Evolutionary conservation across 2,329 filamentous ascomycete species (phyloP).

Genomic region (Cladosporium colombiae): DNA sequence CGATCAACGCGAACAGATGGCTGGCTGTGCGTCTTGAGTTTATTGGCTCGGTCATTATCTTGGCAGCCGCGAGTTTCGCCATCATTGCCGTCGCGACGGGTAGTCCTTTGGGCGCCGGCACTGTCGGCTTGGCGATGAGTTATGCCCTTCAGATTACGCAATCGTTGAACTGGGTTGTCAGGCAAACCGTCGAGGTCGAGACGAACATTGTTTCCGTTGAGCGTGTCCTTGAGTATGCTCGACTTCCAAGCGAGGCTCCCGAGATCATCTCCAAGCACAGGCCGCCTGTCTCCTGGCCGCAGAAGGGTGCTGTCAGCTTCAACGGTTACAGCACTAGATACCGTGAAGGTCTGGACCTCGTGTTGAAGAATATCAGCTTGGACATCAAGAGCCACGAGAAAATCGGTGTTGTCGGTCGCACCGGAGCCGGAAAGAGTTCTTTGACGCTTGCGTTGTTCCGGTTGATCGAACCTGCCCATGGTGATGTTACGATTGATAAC

Average conservation of each 20-base stretch:
- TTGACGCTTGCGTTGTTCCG: constrained; percentile 91
- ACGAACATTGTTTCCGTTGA: constrained; percentile 99
- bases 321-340: constrained; percentile 94
- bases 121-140: constrained; percentile 92
- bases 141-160: constrained; percentile 97
- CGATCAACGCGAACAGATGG: constrained; percentile 88
- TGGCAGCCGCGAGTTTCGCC: constrained; percentile 78
- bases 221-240: constrained; percentile 92
- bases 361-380: constrained; percentile 88
- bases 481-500: constrained; percentile 84
- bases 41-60: constrained; percentile 89
- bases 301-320: constrained; percentile 84
- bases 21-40: constrained; percentile 93
- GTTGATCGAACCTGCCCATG: constrained; percentile 84
- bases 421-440: constrained; percentile 93
- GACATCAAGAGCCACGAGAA: constrained; percentile 96
- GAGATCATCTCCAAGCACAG: constrained; percentile 88
- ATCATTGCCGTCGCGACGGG: constrained; percentile 76
- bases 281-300: constrained; percentile 88
- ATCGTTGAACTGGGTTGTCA: constrained; percentile 97
- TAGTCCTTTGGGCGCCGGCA: constrained; percentile 65
- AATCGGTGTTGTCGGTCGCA: constrained; percentile 94
- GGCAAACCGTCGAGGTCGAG: constrained; percentile 98
- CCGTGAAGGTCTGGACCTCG: constrained; percentile 82
- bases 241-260: constrained; percentile 86